phyloP scores from a whole-genome alignment of 2,329 filamentous ascomycete species.

The Diaporthe citrichinensis region DNA sequence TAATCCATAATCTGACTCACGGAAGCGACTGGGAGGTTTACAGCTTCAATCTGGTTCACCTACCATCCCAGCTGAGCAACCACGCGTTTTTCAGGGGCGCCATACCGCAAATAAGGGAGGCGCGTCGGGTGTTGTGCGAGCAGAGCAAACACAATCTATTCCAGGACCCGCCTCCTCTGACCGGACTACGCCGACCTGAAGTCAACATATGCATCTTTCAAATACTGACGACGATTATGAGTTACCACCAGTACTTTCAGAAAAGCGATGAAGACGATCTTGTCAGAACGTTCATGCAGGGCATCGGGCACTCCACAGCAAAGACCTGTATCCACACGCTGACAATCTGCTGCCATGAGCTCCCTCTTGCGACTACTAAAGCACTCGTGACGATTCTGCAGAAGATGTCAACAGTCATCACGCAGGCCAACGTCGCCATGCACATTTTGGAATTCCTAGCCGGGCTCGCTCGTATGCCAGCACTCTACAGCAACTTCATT shows the following conservation, averaged over 20 bases:
- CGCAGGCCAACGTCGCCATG: constrained; percentile 89
- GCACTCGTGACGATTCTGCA: constrained; percentile 88
- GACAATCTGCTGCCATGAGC: constrained; percentile 94
- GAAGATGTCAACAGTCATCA: constrained; percentile 96
- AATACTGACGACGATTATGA: constrained; percentile 87
- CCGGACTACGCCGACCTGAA: constrained; percentile 87
- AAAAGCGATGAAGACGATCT: constrained; percentile 92
- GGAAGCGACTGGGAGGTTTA: constrained; percentile 92
- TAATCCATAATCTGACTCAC: constrained; percentile 80
- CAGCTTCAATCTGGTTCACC: constrained; percentile 88
- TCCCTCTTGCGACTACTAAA: constrained; percentile 89
- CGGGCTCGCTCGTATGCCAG: constrained; percentile 85
- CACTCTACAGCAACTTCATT: constrained; percentile 89
- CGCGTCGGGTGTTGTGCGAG: constrained; percentile 84
- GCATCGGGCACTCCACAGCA: constrained; percentile 89
- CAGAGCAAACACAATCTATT: constrained; percentile 84
- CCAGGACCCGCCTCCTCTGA: constrained; percentile 83
- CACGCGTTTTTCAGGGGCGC: constrained; percentile 85
- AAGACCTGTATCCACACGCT: constrained; percentile 96
- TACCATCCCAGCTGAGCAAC: constrained; percentile 91
- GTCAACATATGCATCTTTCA: constrained; percentile 92
- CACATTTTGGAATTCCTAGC: constrained; percentile 98
- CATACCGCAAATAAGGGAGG: constrained; percentile 79
- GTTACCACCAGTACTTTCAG: constrained; percentile 88
- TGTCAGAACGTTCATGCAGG: constrained; percentile 86